phyloP scores from a whole-genome alignment of 441 rosid genomes.

The Lepidium campestre region DNA sequence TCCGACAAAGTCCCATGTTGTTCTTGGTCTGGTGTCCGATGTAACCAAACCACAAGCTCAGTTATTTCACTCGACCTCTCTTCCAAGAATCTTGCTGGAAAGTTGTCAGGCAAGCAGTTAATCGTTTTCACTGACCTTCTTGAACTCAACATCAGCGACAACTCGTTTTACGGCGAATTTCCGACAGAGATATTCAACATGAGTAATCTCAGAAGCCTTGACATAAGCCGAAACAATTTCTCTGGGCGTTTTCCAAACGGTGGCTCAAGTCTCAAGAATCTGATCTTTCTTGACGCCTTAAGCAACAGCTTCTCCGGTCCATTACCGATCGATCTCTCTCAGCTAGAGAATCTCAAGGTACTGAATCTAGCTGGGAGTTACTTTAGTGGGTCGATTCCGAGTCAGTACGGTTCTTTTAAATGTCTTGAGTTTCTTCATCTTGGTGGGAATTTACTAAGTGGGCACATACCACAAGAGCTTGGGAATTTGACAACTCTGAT shows the following conservation, averaged over 20 bases:
- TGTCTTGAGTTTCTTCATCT: slow-evolving; percentile 72
- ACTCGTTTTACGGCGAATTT: slow-evolving; percentile 66
- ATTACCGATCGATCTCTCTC: slow-evolving; percentile 51
- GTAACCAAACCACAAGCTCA: slow-evolving; percentile 49
- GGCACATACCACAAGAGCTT: slow-evolving; percentile 59
- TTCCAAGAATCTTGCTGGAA: slow-evolving; percentile 57
- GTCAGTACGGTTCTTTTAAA: slow-evolving; percentile 63
- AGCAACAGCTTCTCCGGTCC: slow-evolving; percentile 92
- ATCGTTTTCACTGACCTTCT: slow-evolving; percentile 52
- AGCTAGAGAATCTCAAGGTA: slow-evolving; percentile 49
- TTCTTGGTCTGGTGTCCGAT: slow-evolving; percentile 85
- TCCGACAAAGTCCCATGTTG: slow-evolving; percentile 46
- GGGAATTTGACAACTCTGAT: slow-evolving; percentile 59
- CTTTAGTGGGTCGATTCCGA: slow-evolving; percentile 77
- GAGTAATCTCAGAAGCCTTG: slow-evolving; percentile 51
- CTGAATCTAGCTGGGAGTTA: slow-evolving; percentile 94
- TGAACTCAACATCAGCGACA: slow-evolving; percentile 73
- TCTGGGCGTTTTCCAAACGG: slow-evolving; percentile 60
- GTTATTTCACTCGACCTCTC: slow-evolving; percentile 61
- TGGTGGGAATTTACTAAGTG: slow-evolving; percentile 72
- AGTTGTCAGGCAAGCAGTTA: slow-evolving; percentile 42
- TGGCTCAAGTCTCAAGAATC: slow-evolving; percentile 38
- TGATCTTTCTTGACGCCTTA: slow-evolving; percentile 64
- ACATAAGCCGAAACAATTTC: slow-evolving; percentile 83
- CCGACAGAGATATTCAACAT: slow-evolving; percentile 57